Percentiles rank a stretch among this genome's conserved stretches.
Conservation (phyloP, 2,329 filamentous ascomycete species). For the Talaromyces pinophilus region DNA sequence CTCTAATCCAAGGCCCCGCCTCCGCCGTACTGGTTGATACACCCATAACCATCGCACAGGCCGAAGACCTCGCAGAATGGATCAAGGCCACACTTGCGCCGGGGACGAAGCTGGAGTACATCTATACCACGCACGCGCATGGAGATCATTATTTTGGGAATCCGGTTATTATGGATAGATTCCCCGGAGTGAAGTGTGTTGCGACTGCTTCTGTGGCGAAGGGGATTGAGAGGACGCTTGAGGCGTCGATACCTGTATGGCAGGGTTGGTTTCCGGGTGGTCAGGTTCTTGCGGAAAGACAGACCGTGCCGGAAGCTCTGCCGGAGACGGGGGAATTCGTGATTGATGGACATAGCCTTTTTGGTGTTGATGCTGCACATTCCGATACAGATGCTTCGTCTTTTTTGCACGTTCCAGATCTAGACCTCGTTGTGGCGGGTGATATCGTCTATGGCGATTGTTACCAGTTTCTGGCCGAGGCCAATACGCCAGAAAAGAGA, state of each 20-base stretch:
- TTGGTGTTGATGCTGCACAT: slow-evolving; percentile 31
- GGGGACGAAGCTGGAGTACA: slow-evolving; percentile 33
- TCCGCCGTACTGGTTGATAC: slow-evolving; percentile 45
- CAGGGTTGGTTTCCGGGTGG: slow-evolving; percentile 6
- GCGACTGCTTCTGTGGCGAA: slow-evolving; percentile 27
- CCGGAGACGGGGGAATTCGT: slow-evolving; percentile 8
- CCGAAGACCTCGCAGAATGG: slow-evolving; percentile 38
- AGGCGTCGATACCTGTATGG: slow-evolving; percentile 6
- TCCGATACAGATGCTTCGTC: slow-evolving; percentile 37
- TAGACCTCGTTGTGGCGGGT: slow-evolving; percentile 41
- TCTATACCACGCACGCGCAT: slow-evolving; percentile 49
- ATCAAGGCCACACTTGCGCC: slow-evolving; percentile 36
- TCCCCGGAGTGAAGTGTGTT: slow-evolving; percentile 29
- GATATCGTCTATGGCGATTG: slow-evolving; percentile 45
- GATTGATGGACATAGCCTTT: slow-evolving; percentile 25
- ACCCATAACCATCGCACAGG: slow-evolving; percentile 33
- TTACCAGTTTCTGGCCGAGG: slow-evolving; percentile 41
- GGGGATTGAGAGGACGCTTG: slow-evolving; percentile 28
- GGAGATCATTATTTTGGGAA: slow-evolving; percentile 47
- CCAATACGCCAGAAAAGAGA: slow-evolving; percentile 35
- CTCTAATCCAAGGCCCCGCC: slow-evolving; percentile 31
- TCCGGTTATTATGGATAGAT: slow-evolving; percentile 34
- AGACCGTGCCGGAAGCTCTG: not conserved
- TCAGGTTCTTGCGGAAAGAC: not conserved
- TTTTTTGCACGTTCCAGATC: slow-evolving; percentile 38